Conservation (phyloP, 2,329 filamentous ascomycete genomes). For the Neoscytalidium dimidiatum region DNA sequence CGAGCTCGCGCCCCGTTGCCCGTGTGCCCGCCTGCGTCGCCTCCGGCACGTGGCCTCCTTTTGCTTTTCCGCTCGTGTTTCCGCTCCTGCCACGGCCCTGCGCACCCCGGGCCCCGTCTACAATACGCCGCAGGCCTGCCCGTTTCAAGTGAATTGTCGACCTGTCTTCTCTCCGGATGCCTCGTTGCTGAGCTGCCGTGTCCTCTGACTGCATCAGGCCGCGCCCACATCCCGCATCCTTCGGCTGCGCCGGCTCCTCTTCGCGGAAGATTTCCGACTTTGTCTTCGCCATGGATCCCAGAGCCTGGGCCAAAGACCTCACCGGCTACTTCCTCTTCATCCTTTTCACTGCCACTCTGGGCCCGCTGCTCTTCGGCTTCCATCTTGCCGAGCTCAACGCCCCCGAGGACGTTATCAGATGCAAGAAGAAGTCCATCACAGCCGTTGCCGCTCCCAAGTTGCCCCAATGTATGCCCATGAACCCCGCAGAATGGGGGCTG, state of each 20-base stretch:
- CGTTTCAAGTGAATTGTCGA: not conserved
- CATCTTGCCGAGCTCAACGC: conserved; percentile 94
- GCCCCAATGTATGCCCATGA: conserved; percentile 87
- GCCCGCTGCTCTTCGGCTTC: conserved; percentile 91
- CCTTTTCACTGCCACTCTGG: conserved; percentile 75
- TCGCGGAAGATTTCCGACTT: not conserved
- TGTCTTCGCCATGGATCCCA: conserved; percentile 36
- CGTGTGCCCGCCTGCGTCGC: not conserved
- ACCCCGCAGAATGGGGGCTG: conserved; percentile 74
- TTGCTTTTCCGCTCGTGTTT: conserved; percentile 1
- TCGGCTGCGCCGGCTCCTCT: not conserved
- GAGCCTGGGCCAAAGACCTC: conserved; percentile 49
- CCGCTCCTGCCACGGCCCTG: conserved; percentile 4
- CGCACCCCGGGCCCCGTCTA: not conserved
- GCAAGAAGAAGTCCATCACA: conserved; percentile 62
- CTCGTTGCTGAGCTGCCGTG: not conserved
- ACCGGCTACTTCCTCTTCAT: conserved; percentile 78
- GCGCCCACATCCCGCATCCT: not conserved
- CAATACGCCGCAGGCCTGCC: not conserved
- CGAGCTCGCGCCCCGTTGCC: not conserved
- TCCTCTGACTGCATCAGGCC: not conserved
- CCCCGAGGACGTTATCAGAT: conserved; percentile 90
- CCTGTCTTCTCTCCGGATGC: not conserved
- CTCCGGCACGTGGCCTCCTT: conserved; percentile 9
- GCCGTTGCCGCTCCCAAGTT: conserved; percentile 44